These are phyloP conservation scores for Claviceps humidiphila DNA, from an alignment of 2,329 filamentous ascomycete species.

Conservation along the genomic window DNA sequence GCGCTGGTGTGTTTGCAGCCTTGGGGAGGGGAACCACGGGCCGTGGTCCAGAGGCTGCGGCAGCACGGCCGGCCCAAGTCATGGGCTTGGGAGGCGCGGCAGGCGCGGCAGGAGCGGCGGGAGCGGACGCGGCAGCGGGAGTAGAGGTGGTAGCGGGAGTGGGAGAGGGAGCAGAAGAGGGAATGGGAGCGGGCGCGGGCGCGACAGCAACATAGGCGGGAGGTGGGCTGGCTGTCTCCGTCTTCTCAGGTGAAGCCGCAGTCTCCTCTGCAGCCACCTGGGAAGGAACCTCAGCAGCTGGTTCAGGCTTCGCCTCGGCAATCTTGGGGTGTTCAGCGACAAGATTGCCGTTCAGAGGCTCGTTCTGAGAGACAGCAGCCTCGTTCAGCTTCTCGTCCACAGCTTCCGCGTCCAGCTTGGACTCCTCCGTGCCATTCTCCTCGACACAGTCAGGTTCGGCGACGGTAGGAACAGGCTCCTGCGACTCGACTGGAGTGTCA, in stretches of 20 bases:
- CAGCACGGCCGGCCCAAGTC: constrained; percentile 61
- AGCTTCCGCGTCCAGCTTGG: constrained; percentile 18
- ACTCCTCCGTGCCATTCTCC: constrained; percentile 34
- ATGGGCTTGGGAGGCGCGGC: constrained; percentile 43
- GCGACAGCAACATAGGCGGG: constrained; percentile 34
- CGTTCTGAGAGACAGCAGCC: constrained; percentile 10
- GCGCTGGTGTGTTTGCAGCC: constrained; percentile 38
- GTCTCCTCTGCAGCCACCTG: constrained; percentile 43
- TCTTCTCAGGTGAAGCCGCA: constrained; percentile 47
- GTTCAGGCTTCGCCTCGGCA: constrained; percentile 17
- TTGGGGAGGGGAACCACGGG: constrained; percentile 44
- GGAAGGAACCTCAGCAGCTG: constrained; percentile 23
- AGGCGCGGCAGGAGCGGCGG: constrained; percentile 19
- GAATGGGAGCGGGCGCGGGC: constrained; percentile 18
- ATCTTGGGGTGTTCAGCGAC: constrained; percentile 20
- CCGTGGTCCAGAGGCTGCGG: constrained; percentile 43
- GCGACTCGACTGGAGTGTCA: constrained; percentile 16
- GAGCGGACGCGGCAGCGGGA: background rate
- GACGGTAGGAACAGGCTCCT: constrained; percentile 16
- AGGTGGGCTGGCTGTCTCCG: constrained; percentile 47
- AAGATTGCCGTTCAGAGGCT: constrained; percentile 2
- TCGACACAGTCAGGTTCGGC: constrained; percentile 25
- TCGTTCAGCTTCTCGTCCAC: constrained; percentile 26
- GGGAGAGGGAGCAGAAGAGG: constrained; percentile 12
- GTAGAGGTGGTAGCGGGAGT: constrained; percentile 27